Base-by-base conservation (phyloP, 371 early-diverging fungal genomes). In the Apophysomyces trapeziformis region DNA sequence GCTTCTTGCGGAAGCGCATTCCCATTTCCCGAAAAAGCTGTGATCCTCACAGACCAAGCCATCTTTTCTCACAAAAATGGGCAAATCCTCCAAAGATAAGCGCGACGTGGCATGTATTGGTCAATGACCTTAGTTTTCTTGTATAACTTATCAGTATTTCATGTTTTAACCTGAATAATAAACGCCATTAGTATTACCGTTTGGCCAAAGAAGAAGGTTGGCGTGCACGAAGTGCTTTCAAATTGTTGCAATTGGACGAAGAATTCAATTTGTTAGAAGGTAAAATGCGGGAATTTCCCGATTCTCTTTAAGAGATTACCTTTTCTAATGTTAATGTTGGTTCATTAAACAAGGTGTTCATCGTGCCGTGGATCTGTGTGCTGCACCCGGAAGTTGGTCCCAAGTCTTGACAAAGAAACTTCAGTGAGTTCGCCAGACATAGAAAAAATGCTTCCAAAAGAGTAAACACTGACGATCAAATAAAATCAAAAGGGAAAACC, bases 361-460 rank as follows among this genome's bases (percentile, higher is more conserved):
- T 38, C 85, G 91, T 65, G 95, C 94, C 32, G 99, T 99, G 32
- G 99, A 99, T 85, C 85, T 99, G 47, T 99, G 99, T 80, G 99
- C 99, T 14, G 99, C 99, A 3, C 99, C 99, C 0, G 99, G 99
- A 21, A 95, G 96, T 78, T 99, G 99, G 99, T 92, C 94, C 41
- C 99, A 99, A 79, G 99, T 99, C 12, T 84, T 98, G 26, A 88
- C 91, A 60, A 85, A 89, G 68, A 88, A 88, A 64, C 82, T 93
- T 14, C 83, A 72, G 85, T 83, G 80, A 38, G 71, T 58, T 7
- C 21, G 32, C 32, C 32, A 3, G 32, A 26, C n/a, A 7, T 36
- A 21, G 68, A 57, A 67, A 60, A 39, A 32, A 57, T 35, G n/a
- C 7, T 57, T 2, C 32, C 2, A 26, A 26, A 26, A 26, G 32